phyloP scores from a whole-genome alignment of 1,284 basidiomycete genomes.

The Volvariella surrecta region DNA sequence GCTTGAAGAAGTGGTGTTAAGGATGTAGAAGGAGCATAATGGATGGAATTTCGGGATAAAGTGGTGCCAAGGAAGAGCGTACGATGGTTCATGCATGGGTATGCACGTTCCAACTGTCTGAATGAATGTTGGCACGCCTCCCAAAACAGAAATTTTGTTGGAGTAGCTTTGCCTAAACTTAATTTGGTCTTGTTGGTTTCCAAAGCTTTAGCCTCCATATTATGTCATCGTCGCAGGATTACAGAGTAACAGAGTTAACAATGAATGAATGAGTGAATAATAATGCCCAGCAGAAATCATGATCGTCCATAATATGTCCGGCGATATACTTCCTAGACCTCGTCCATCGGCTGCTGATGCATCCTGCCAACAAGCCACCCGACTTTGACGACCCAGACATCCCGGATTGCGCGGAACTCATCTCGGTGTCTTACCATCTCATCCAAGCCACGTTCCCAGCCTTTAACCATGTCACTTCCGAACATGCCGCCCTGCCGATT shows the following conservation, averaged over 20 bases:
- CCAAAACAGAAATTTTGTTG: constrained; percentile 1
- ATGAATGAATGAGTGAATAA: neutral
- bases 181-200: neutral
- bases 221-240: too few relatives aligned
- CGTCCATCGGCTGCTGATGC: constrained; percentile 47
- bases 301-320: neutral
- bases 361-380: constrained; percentile 69
- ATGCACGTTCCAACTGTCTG: constrained; percentile 6
- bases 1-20: constrained; percentile 36
- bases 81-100: constrained; percentile 59
- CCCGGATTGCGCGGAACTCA: constrained; percentile 53
- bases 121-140: constrained; percentile 3
- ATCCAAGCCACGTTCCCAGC: constrained; percentile 63
- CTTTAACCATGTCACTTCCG: constrained; percentile 53
- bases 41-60: constrained; percentile 13
- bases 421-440: constrained; percentile 27
- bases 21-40: constrained; percentile 17
- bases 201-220: too few relatives aligned
- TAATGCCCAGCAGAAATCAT: neutral
- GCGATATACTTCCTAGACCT: constrained; percentile 12
- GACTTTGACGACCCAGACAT: constrained; percentile 62
- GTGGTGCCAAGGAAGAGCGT: constrained; percentile 23
- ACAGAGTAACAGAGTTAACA: too few relatives aligned
- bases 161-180: neutral
- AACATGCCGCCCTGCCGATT: constrained; percentile 75